Conservation (phyloP, 1,139 yeast species). For the Blastobotrys serpentis region DNA sequence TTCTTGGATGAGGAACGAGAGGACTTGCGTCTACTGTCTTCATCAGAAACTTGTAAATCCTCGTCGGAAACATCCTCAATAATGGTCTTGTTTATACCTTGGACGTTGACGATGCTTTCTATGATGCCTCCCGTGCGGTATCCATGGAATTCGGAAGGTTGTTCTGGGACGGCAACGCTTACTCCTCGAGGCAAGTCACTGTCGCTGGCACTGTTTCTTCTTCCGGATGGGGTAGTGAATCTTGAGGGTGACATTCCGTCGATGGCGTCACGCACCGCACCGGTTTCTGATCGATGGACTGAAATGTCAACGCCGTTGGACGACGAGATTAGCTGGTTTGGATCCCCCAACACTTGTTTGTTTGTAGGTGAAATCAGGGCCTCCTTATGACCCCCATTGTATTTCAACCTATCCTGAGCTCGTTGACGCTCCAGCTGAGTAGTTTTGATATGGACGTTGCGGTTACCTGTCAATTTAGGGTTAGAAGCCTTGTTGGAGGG, state of each 20-base stretch:
- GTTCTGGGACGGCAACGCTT: slow-evolving; percentile 8
- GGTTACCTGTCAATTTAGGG: slow-evolving; percentile 70
- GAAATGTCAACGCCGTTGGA: slow-evolving; percentile 23
- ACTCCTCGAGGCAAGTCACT: slow-evolving; percentile 1
- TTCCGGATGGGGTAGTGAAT: slow-evolving; percentile 11
- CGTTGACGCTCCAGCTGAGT: slow-evolving; percentile 12
- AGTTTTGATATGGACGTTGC: slow-evolving; percentile 46
- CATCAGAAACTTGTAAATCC: slow-evolving; percentile 5
- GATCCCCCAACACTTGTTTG: background rate
- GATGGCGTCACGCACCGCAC: slow-evolving; percentile 41
- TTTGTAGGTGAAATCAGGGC: slow-evolving; percentile 5
- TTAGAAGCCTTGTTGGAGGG: slow-evolving; percentile 71
- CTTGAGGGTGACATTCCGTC: slow-evolving; percentile 11
- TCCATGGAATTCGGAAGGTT: slow-evolving; percentile 30
- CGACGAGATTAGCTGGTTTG: slow-evolving; percentile 12
- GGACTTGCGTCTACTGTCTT: background rate
- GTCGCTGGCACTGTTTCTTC: background rate
- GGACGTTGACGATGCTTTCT: slow-evolving; percentile 79
- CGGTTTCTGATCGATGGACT: slow-evolving; percentile 52
- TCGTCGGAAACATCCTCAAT: slow-evolving; percentile 51
- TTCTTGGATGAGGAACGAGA: slow-evolving; percentile 5
- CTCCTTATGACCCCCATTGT: background rate
- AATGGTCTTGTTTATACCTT: slow-evolving; percentile 84
- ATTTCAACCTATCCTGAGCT: background rate
- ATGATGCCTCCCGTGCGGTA: slow-evolving; percentile 64